These are phyloP conservation scores for Taiozyma sp. DNA, from an alignment of 1,139 yeast genomes.

Conservation along the genomic window DNA sequence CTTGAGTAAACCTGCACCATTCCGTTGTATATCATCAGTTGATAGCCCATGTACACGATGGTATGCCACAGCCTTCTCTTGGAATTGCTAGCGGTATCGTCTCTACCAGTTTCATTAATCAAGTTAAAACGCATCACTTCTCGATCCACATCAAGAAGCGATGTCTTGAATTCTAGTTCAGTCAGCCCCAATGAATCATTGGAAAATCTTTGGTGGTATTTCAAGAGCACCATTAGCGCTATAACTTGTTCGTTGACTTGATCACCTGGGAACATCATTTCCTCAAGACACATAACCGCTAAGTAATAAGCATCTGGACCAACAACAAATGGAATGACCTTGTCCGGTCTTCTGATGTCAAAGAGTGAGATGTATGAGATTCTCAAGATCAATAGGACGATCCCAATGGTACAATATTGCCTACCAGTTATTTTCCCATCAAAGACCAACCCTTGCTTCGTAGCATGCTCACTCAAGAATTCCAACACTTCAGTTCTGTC, in stretches of 20 bases:
- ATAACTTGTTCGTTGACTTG: background rate
- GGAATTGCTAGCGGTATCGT: background rate
- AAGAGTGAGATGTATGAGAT: constrained; percentile 4
- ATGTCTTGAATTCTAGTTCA: background rate
- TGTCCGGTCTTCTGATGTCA: constrained; percentile 2
- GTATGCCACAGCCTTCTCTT: background rate
- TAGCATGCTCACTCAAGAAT: background rate
- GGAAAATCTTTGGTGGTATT: background rate
- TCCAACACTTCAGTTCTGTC: constrained; percentile 1
- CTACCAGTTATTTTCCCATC: background rate
- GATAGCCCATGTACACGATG: background rate
- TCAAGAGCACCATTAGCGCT: background rate
- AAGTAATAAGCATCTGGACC: constrained; percentile 3
- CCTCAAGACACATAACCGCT: constrained; percentile 7
- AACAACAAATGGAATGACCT: background rate
- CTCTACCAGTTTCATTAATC: background rate
- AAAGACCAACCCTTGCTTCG: background rate
- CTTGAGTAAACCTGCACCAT: background rate
- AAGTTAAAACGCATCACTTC: background rate
- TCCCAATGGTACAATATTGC: background rate
- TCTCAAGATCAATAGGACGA: constrained; percentile 1
- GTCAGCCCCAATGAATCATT: background rate
- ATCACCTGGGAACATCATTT: background rate
- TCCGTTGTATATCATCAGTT: background rate
- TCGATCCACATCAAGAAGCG: background rate